Conservation (phyloP, 2,329 filamentous ascomycete species). For the Monilinia fructigena region DNA sequence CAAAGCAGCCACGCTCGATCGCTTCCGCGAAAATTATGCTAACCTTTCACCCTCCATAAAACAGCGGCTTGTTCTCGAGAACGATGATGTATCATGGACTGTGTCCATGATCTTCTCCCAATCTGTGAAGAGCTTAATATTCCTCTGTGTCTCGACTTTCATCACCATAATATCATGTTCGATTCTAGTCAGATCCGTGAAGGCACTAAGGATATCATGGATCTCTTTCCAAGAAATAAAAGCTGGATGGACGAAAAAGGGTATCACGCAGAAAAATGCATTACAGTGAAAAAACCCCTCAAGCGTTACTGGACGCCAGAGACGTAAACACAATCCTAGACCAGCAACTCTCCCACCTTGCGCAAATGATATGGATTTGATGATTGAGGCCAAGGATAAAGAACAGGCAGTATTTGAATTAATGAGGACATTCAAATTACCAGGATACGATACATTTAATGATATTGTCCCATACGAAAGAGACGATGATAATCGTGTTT, state of each 20-base stretch:
- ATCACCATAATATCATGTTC: slow-evolving; percentile 94
- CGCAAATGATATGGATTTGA: slow-evolving; percentile 81
- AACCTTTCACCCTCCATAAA: slow-evolving; percentile 68
- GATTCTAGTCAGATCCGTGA: slow-evolving; percentile 71
- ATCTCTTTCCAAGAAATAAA: slow-evolving; percentile 72
- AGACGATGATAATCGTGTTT: slow-evolving; percentile 67
- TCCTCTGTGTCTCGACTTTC: slow-evolving; percentile 86
- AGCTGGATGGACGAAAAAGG: slow-evolving; percentile 79
- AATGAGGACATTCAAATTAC: slow-evolving; percentile 83
- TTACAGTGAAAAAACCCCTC: slow-evolving; percentile 77
- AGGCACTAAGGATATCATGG: slow-evolving; percentile 78
- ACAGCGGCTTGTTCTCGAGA: slow-evolving; percentile 81
- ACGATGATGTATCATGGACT: slow-evolving; percentile 91
- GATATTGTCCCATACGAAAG: slow-evolving; percentile 76
- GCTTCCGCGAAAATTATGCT: slow-evolving; percentile 55
- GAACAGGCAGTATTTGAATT: slow-evolving; percentile 94
- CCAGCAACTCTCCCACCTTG: slow-evolving; percentile 82
- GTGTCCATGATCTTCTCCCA: slow-evolving; percentile 89
- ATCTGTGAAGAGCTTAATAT: slow-evolving; percentile 94
- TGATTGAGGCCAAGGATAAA: slow-evolving; percentile 99
- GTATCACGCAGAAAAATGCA: slow-evolving; percentile 97
- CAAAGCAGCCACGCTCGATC: slow-evolving; percentile 51
- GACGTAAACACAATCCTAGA: slow-evolving; percentile 81
- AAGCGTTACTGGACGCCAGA: slow-evolving; percentile 73
- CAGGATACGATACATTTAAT: slow-evolving; percentile 72